A percentile compares a stretch with the other conserved stretches of the same genome.
Conservation (phyloP, 1,139 yeast genomes). For the Yamadazyma blattariae region DNA sequence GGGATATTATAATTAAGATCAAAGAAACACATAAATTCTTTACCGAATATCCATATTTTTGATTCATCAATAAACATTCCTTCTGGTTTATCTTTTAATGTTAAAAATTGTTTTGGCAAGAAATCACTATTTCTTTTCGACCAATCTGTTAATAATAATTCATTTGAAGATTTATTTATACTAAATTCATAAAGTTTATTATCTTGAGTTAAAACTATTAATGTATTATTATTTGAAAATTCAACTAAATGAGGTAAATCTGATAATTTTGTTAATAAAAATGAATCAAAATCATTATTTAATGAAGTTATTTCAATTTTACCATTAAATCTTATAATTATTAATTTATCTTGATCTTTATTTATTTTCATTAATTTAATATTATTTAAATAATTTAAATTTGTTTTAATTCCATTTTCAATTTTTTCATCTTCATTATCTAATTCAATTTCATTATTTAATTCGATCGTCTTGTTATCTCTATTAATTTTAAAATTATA, state of each 20-base stretch:
- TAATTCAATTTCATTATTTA: slow-evolving; percentile 42
- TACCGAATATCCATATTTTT: slow-evolving; percentile 79
- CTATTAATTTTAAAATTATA: slow-evolving; percentile 42
- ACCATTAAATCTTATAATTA: slow-evolving; percentile 55
- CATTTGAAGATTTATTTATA: slow-evolving; percentile 14
- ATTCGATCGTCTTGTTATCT: slow-evolving; percentile 21
- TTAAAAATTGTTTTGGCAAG: slow-evolving; percentile 63
- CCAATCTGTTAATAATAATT: slow-evolving; percentile 66
- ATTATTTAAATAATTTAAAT: slow-evolving; percentile 36
- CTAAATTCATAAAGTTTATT: slow-evolving; percentile 70
- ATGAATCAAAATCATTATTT: slow-evolving; percentile 29
- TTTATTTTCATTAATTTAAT: slow-evolving; percentile 53
- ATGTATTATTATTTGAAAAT: slow-evolving; percentile 49
- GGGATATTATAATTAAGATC: slow-evolving; percentile 67
- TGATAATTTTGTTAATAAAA: slow-evolving; percentile 43
- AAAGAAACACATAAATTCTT: slow-evolving; percentile 78
- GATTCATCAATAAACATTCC: slow-evolving; percentile 56
- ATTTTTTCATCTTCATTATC: slow-evolving; percentile 7
- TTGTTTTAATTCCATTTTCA: background rate
- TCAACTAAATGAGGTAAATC: slow-evolving; percentile 54
- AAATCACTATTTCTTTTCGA: slow-evolving; percentile 72
- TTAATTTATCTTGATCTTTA: slow-evolving; percentile 41
- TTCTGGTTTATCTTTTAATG: slow-evolving; percentile 65
- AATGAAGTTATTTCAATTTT: slow-evolving; percentile 53
- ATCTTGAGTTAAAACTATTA: slow-evolving; percentile 70